Percentiles rank a stretch among this genome's conserved stretches.
Conservation (phyloP, 1,284 basidiomycete species). For the Ganoderma lingzhi region DNA sequence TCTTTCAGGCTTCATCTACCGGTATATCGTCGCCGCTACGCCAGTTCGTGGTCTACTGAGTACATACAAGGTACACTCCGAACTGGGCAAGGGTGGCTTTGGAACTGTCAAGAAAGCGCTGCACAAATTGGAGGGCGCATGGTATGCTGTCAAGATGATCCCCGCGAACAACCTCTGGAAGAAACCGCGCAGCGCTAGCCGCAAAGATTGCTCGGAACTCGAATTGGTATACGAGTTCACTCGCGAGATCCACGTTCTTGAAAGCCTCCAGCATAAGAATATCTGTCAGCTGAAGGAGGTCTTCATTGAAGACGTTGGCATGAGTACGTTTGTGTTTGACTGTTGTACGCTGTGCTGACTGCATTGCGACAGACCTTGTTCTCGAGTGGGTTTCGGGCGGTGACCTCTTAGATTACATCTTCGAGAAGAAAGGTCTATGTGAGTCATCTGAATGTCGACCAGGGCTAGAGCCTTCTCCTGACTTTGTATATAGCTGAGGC, state of each 20-base stretch:
- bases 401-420: constrained; percentile 86
- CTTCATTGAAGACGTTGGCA: constrained; percentile 68
- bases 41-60: constrained; percentile 62
- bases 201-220: constrained; percentile 22
- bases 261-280: constrained; percentile 78
- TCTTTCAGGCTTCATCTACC: constrained; percentile 63
- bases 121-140: constrained; percentile 61
- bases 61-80: constrained; percentile 67
- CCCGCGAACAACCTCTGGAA: constrained; percentile 50
- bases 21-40: constrained; percentile 56
- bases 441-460: constrained; percentile 38
- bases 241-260: constrained; percentile 85
- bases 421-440: constrained; percentile 66
- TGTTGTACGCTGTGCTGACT: background rate
- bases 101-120: constrained; percentile 81
- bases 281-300: constrained; percentile 85
- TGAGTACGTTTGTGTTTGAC: constrained; percentile 62
- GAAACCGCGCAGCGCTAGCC: constrained; percentile 13
- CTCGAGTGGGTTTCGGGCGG: constrained; percentile 84
- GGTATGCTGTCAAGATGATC: constrained; percentile 84
- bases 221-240: constrained; percentile 48
- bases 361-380: background rate
- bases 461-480: too few relatives aligned
- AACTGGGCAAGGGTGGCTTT: constrained; percentile 84
- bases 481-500: constrained; percentile 57